Conservation (phyloP, 805 yeast genomes). For the Monosporozyma yasuniensis region DNA sequence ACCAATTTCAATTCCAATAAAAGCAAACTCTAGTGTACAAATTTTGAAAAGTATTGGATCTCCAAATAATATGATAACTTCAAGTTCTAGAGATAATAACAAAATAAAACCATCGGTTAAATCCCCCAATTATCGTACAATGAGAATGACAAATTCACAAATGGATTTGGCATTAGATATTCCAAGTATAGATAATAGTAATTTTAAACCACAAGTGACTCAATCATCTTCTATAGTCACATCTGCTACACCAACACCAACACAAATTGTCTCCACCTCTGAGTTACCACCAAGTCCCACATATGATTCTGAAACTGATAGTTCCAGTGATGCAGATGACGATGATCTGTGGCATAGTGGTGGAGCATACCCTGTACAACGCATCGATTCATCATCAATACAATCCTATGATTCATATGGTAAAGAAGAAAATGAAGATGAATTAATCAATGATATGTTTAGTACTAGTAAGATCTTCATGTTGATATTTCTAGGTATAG, state of each 20-base stretch:
- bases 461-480: constrained; percentile 13
- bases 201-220: background rate
- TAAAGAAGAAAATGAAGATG: background rate
- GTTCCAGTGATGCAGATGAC: background rate
- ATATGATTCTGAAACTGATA: background rate
- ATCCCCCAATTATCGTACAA: background rate
- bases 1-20: background rate
- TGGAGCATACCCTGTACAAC: constrained; percentile 11
- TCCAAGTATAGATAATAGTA: background rate
- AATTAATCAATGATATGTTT: background rate
- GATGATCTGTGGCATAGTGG: background rate
- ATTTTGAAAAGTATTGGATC: background rate
- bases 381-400: constrained; percentile 15
- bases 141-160: constrained; percentile 4
- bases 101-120: no score
- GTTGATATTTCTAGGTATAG: constrained; percentile 10
- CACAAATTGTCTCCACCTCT: background rate
- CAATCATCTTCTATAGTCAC: background rate
- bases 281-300: constrained; percentile 1
- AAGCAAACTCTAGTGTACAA: background rate
- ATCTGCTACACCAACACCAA: background rate
- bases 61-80: background rate
- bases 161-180: constrained; percentile 1
- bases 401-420: constrained; percentile 11
- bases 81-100: background rate